Percentiles rank a stretch among this genome's conserved stretches.
phyloP scores from a whole-genome alignment of 1,284 basidiomycete genomes.

The Jaminaea rosea region DNA sequence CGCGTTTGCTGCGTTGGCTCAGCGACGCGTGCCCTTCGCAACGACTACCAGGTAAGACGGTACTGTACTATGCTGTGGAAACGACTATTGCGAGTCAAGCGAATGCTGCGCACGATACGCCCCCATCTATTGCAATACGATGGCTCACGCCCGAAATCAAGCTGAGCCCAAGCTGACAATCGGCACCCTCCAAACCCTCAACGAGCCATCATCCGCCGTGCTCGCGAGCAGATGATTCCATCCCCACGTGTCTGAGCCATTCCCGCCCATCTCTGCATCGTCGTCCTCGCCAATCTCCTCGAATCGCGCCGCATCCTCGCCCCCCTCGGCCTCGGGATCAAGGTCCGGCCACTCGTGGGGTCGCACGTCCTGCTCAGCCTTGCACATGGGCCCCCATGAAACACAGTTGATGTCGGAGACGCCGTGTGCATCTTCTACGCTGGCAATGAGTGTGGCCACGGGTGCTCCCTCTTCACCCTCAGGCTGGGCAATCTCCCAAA shows the following conservation, averaged over 20 bases:
- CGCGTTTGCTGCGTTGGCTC: too few relatives aligned
- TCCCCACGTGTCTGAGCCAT: conserved; percentile 4
- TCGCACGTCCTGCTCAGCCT: conserved; percentile 11
- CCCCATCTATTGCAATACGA: too few relatives aligned
- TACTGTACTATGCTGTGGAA: too few relatives aligned
- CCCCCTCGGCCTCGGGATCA: neutral
- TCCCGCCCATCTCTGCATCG: conserved; percentile 14
- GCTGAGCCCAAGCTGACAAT: too few relatives aligned
- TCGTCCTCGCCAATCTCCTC: conserved; percentile 13
- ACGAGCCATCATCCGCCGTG: conserved; percentile 66
- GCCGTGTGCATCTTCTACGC: conserved; percentile 57
- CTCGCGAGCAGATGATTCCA: conserved; percentile 61
- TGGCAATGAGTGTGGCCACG: conserved; percentile 21
- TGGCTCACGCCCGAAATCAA: too few relatives aligned
- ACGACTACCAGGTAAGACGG: too few relatives aligned
- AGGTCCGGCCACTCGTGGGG: neutral
- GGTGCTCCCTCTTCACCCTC: neutral
- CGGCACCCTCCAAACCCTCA: conserved; percentile 58
- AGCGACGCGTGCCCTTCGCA: too few relatives aligned
- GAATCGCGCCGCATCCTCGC: conserved; percentile 1
- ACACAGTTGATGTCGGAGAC: conserved; percentile 69
- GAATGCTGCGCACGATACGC: too few relatives aligned
- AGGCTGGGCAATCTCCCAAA: conserved; percentile 57
- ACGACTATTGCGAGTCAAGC: too few relatives aligned
- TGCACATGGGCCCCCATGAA: conserved; percentile 57